Base-by-base conservation (phyloP, 257 asterid species). In the Lycium barbarum region DNA sequence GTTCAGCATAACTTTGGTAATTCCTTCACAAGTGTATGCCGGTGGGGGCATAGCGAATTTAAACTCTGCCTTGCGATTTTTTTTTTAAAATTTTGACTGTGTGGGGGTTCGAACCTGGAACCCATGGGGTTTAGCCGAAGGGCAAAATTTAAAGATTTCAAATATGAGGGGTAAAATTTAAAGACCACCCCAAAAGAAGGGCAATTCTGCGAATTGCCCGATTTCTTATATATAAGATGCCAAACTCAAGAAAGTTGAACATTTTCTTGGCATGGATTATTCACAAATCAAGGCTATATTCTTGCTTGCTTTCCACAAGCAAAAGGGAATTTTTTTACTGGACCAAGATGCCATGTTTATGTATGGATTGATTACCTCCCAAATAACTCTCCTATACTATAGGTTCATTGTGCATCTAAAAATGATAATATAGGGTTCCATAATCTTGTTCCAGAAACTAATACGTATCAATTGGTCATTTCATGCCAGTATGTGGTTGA, bases 371-470 rank as follows among this genome's bases (percentile, higher is more conserved):
- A 45, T 26, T 26, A 58, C 14, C 51, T 82, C 47, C 45, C 53
- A 67, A 49, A 45, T 3, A 63, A 47, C 8, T 40, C 62, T 6
- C 15, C 45, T 6, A 47, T 62, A 7, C 7, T 61, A 53, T 5
- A 1, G 51, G 78, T 81, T 20, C 84, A 82, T 59, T 81, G 79
- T 63, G n/a, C 10, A 40, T 82, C 84, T 9, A 43, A 63, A 35
- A 14, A 82, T 17, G 79, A 63, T 22, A 76, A 81, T 7, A 8
- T 81, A 10, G 78, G 84, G n/a, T 51, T 2, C 18, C 59, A 61
- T 51, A 14, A 47, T 35, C 36, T 81, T 38, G n/a, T 7, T n/a
- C 59, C 67, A 11, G 18, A 13, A 18, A 70, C 20, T 38, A 70
- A 62, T 4, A 7, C n/a, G n/a, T n/a, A n/a, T 81, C 57, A 59